Evolutionary conservation across 1,284 basidiomycete genomes (phyloP).

Genomic region (Ceratorhiza oryzae-sativae): DNA sequence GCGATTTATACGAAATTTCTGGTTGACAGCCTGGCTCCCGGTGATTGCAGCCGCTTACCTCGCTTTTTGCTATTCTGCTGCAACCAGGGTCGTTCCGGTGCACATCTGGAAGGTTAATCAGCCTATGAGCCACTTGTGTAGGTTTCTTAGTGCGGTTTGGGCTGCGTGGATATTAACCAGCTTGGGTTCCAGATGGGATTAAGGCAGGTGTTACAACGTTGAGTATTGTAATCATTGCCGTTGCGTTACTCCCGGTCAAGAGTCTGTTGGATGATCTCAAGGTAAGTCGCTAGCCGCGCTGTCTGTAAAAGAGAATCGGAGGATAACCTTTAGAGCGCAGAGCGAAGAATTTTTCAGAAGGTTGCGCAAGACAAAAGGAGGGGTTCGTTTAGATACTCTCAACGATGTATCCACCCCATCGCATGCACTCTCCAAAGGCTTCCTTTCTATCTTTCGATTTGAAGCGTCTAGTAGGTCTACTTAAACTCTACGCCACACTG

Average conservation of each 20-base stretch:
- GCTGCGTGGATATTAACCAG: neutral
- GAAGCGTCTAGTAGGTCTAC: constrained; percentile 11
- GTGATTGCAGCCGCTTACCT: constrained; percentile 10
- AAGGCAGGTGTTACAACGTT: constrained; percentile 34
- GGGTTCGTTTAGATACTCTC: constrained; percentile 16
- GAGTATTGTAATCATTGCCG: constrained; percentile 22
- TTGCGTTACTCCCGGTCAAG: constrained; percentile 30
- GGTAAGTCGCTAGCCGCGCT: neutral
- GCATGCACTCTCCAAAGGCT: neutral
- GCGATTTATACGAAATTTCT: constrained; percentile 4
- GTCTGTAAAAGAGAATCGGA: neutral
- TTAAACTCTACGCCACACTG: neutral
- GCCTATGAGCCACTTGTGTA: constrained; percentile 22
- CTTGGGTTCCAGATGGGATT: constrained; percentile 12
- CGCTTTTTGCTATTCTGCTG: constrained; percentile 25
- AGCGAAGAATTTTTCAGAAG: constrained; percentile 34
- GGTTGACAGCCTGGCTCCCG: constrained; percentile 28
- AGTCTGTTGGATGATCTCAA: constrained; percentile 51
- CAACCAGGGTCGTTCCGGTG: constrained; percentile 22
- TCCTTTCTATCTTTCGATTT: neutral
- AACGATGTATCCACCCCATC: constrained; percentile 35
- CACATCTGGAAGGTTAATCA: constrained; percentile 15
- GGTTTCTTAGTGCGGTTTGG: neutral
- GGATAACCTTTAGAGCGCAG: neutral
- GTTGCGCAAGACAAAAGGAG: neutral